Evolutionary conservation across 306 rosid species (phyloP).

Genomic region (Sophora flavescens): DNA sequence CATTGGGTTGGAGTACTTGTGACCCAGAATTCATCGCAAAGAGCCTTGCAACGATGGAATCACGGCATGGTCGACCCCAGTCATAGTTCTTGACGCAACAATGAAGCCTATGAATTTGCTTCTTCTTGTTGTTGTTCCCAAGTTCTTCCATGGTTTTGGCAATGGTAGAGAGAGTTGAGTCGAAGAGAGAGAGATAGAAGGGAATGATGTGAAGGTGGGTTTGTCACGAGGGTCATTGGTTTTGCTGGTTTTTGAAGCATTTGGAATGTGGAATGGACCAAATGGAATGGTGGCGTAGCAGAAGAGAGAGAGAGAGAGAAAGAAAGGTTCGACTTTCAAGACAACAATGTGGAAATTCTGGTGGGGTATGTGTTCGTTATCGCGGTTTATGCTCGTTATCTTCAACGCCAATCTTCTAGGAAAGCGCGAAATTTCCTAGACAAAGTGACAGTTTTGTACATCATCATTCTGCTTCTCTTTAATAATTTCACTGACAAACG

Average conservation of each 20-base stretch:
- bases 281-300: background rate
- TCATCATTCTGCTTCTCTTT: no score
- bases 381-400: constrained; percentile 2
- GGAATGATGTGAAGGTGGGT: no score
- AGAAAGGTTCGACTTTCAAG: background rate
- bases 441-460: background rate
- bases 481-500: no score
- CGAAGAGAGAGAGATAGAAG: no score
- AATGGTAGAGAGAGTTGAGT: no score
- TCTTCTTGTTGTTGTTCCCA: background rate
- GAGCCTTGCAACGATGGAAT: constrained; percentile 66
- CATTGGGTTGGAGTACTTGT: constrained; percentile 24
- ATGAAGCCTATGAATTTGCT: constrained; percentile 52
- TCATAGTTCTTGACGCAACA: constrained; percentile 75
- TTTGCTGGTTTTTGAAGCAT: constrained; percentile 59
- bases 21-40: constrained; percentile 59
- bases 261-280: constrained; percentile 15
- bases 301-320: background rate
- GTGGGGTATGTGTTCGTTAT: background rate
- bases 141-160: no score
- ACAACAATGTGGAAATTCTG: no score
- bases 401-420: background rate
- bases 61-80: constrained; percentile 63
- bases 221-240: background rate
- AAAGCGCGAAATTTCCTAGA: background rate